phyloP scores from a whole-genome alignment of 2,329 filamentous ascomycete genomes.

The Aspergillus tubingensis region DNA sequence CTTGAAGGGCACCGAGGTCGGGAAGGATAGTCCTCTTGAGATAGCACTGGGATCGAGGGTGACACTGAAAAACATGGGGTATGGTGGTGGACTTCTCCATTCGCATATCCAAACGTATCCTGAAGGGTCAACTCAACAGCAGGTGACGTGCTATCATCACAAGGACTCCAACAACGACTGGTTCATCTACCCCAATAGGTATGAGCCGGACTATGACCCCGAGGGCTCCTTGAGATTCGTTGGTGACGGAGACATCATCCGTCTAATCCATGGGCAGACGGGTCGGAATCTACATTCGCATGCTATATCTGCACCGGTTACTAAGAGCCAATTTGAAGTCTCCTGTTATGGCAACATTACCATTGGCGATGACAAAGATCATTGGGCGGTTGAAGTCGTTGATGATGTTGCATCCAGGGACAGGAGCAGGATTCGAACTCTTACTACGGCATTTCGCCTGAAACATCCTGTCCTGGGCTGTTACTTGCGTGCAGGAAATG shows the following conservation, averaged over 20 bases:
- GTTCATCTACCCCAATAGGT: constrained; percentile 96
- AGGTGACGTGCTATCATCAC: constrained; percentile 99
- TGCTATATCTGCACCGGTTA: constrained; percentile 81
- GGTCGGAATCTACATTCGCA: constrained; percentile 97
- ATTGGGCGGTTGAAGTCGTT: constrained; percentile 93
- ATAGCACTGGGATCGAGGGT: constrained; percentile 84
- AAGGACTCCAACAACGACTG: constrained; percentile 99
- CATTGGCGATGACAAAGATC: constrained; percentile 94
- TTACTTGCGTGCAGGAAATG: constrained; percentile 92
- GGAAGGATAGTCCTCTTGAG: constrained; percentile 90
- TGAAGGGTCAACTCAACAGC: constrained; percentile 89
- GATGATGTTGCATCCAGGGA: constrained; percentile 86
- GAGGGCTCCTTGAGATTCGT: constrained; percentile 74
- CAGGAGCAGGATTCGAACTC: constrained; percentile 78
- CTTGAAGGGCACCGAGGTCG: constrained; percentile 87
- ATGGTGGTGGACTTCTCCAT: constrained; percentile 92
- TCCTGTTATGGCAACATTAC: constrained; percentile 96
- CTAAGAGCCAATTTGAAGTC: constrained; percentile 88
- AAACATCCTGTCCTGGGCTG: constrained; percentile 81
- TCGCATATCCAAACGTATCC: constrained; percentile 96
- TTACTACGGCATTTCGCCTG: constrained; percentile 90
- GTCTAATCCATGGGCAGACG: constrained; percentile 90
- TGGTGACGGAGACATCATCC: constrained; percentile 74
- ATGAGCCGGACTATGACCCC: constrained; percentile 69
- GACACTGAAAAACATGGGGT: constrained; percentile 99